Evolutionary conservation across 208 protist species (phyloP).

Genomic region (Crithidia expoeki): DNA sequence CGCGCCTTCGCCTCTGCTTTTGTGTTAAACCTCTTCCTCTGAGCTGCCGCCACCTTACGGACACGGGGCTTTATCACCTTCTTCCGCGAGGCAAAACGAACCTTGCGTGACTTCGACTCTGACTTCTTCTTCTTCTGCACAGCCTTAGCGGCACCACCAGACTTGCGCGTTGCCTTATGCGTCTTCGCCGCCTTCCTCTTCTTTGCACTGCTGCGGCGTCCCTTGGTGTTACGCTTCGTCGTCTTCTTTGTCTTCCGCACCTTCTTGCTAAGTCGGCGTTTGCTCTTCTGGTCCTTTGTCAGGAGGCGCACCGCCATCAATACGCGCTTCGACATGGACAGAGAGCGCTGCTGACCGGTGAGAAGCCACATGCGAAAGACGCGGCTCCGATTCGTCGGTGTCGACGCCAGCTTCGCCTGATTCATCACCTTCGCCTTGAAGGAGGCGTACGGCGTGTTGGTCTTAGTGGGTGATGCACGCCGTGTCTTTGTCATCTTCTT

Average conservation of each 20-base stretch:
- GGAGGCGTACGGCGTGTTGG: constrained; percentile 16
- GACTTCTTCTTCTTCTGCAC: constrained; percentile 7
- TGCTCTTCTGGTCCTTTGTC: constrained; percentile 13
- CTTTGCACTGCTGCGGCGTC: background rate
- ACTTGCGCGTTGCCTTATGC: background rate
- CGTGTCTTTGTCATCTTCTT: background rate
- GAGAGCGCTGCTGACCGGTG: constrained; percentile 25
- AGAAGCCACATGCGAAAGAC: constrained; percentile 38
- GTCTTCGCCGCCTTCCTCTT: constrained; percentile 12
- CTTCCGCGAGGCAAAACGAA: background rate
- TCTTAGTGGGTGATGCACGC: constrained; percentile 2
- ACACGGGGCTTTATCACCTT: background rate
- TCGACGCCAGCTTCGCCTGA: constrained; percentile 18
- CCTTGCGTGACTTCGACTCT: background rate
- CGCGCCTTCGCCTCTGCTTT: background rate
- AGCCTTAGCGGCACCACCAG: no score
- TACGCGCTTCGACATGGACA: constrained; percentile 27
- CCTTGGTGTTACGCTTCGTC: constrained; percentile 6
- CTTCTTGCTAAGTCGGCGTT: constrained; percentile 14
- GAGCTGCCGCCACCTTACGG: background rate
- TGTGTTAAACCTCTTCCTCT: background rate
- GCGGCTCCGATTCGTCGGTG: constrained; percentile 11
- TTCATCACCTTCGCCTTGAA: constrained; percentile 36
- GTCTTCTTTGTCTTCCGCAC: constrained; percentile 16
- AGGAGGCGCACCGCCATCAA: constrained; percentile 40